Conservation (phyloP, 352 stramenopile genomes). For the Globisporangium mamillatum region DNA sequence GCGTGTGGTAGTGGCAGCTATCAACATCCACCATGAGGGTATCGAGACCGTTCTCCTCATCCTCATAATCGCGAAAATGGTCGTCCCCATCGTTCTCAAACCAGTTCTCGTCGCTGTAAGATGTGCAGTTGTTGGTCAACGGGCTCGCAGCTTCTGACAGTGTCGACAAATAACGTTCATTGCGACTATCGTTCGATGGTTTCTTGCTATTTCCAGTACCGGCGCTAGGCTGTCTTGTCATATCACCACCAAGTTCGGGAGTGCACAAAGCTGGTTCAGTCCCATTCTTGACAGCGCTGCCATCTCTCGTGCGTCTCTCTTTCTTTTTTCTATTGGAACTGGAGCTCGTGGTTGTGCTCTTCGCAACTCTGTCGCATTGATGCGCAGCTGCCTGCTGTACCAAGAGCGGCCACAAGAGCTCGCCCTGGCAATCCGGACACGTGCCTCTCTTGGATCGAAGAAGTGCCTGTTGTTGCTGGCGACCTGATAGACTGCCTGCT, state of each 20-base stretch:
- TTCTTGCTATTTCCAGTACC: neutral
- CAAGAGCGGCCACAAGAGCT: constrained; percentile 44
- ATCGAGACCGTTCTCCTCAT: neutral
- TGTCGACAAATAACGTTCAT: neutral
- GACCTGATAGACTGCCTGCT: neutral
- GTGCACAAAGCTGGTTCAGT: neutral
- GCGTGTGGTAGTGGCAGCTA: neutral
- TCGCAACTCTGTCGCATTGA: neutral
- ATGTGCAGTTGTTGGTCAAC: neutral
- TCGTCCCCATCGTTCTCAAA: constrained; percentile 27
- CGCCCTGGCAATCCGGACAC: constrained; percentile 42
- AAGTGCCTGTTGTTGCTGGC: constrained; percentile 1
- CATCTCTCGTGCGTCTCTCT: neutral
- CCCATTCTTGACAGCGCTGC: neutral
- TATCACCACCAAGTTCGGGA: neutral
- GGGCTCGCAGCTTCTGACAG: neutral
- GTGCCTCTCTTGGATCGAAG: constrained; percentile 23
- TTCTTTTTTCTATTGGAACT: neutral
- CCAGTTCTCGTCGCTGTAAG: constrained; percentile 29
- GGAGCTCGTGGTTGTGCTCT: too few species aligned
- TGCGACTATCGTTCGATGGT: neutral
- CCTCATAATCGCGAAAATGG: neutral
- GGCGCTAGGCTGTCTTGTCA: neutral
- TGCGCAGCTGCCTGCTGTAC: constrained; percentile 16
- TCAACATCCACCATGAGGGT: neutral